Evolutionary conservation across 169 alveolate species (phyloP).

Genomic region (Plasmodium vivax): DNA sequence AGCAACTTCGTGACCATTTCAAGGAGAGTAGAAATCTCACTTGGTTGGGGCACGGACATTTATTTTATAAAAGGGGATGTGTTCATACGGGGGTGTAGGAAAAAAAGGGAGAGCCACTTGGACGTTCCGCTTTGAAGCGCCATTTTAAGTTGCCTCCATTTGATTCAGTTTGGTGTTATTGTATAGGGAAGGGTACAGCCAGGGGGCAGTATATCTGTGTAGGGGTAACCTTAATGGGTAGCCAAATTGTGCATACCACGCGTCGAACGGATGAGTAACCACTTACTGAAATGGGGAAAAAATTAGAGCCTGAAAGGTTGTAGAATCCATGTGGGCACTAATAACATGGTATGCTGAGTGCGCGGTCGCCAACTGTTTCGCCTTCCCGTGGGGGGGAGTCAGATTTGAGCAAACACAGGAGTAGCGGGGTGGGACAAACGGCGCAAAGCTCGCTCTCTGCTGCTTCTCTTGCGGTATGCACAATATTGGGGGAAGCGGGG

Average conservation of each 20-base stretch:
- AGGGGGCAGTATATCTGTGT: not conserved
- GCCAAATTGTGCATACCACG: not conserved
- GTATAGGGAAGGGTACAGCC: not conserved
- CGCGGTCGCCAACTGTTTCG: not conserved
- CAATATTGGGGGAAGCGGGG: not conserved
- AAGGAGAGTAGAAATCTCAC: not conserved
- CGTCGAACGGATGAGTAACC: not conserved
- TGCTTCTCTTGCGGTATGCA: not conserved
- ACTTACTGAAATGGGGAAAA: not conserved
- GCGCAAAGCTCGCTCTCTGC: not conserved
- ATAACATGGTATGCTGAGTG: not conserved
- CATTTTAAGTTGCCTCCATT: not conserved
- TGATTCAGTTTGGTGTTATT: not conserved
- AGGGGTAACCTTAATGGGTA: not conserved
- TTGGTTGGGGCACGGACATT: not conserved
- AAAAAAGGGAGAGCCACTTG: not conserved
- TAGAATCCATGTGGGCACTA: not conserved
- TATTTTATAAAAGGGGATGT: not conserved
- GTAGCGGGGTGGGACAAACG: not conserved
- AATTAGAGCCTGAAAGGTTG: not conserved
- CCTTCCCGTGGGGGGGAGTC: not conserved
- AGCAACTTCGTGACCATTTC: not conserved
- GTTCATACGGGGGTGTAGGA: not conserved
- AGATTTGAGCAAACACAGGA: not conserved
- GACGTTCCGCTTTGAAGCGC: not conserved